A percentile compares a stretch with the other conserved stretches of the same genome.
These are phyloP conservation scores for Colletotrichum siamense DNA, from an alignment of 2,329 filamentous ascomycete genomes.

Conservation along the genomic window DNA sequence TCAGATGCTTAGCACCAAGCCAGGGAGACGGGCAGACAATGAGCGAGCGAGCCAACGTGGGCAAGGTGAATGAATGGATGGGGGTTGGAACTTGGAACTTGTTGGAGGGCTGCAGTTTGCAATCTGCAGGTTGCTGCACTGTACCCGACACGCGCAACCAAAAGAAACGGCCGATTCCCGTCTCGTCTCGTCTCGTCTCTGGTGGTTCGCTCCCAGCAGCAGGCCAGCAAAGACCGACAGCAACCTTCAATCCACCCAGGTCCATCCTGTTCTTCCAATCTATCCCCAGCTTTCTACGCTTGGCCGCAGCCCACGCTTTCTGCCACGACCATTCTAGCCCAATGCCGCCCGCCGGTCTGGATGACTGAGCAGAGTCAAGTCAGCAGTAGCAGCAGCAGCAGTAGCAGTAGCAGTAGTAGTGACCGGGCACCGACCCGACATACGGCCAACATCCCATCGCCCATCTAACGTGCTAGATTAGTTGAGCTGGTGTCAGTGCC, in stretches of 20 bases:
- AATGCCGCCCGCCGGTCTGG: background rate
- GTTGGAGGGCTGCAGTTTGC: background rate
- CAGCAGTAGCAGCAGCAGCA: background rate
- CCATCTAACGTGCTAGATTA: background rate
- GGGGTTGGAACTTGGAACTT: background rate
- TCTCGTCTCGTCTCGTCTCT: conserved; percentile 6
- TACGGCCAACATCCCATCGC: background rate
- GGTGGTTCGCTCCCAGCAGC: background rate
- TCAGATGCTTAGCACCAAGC: background rate
- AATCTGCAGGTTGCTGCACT: background rate
- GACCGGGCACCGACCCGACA: background rate
- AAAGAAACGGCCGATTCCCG: background rate
- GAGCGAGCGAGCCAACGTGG: background rate
- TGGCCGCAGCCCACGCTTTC: background rate
- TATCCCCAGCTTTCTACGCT: conserved; percentile 7
- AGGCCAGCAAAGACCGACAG: background rate
- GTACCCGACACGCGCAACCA: background rate
- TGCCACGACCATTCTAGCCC: conserved; percentile 10
- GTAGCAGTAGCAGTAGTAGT: background rate
- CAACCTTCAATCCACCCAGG: background rate
- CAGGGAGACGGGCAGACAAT: background rate
- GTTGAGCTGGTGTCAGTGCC: background rate
- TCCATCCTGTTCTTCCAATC: background rate
- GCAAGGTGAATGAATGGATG: background rate
- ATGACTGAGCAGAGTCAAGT: conserved; percentile 2